Evolutionary conservation across 2,329 filamentous ascomycete species (phyloP).

Genomic region (Fusarium subglutinans): DNA sequence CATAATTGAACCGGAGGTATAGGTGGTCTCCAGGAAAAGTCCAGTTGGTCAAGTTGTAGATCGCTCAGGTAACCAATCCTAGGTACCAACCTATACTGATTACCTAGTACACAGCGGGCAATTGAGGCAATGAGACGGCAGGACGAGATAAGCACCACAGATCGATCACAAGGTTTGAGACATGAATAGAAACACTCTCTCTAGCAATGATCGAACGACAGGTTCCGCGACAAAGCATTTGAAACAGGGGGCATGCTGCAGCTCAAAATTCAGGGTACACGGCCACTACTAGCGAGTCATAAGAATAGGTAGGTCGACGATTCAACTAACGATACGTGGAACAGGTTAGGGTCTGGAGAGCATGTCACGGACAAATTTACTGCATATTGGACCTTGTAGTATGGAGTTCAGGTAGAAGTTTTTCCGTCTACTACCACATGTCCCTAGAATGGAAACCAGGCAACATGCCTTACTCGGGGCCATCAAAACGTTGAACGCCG

Average conservation of each 20-base stretch:
- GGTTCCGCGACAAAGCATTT: background rate
- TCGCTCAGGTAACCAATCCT: background rate
- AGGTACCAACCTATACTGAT: background rate
- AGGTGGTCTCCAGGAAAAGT: background rate
- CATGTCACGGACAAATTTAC: conserved; percentile 9
- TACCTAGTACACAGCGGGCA: background rate
- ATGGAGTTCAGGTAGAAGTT: conserved; percentile 23
- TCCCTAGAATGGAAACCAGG: conserved; percentile 24
- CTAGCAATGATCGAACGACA: background rate
- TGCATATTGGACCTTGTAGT: background rate
- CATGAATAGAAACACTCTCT: background rate
- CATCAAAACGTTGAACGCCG: conserved; percentile 31
- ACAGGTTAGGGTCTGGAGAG: background rate
- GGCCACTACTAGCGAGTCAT: background rate
- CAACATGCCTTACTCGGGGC: conserved; percentile 32
- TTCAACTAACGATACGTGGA: background rate
- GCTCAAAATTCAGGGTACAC: background rate
- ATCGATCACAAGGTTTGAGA: background rate
- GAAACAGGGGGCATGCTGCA: background rate
- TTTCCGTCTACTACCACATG: conserved; percentile 23
- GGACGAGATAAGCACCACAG: background rate
- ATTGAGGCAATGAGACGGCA: background rate
- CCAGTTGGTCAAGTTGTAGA: background rate
- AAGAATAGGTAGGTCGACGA: background rate
- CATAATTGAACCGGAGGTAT: background rate